Conservation (phyloP, 2,329 filamentous ascomycete genomes). For the Ophiocordyceps australis region DNA sequence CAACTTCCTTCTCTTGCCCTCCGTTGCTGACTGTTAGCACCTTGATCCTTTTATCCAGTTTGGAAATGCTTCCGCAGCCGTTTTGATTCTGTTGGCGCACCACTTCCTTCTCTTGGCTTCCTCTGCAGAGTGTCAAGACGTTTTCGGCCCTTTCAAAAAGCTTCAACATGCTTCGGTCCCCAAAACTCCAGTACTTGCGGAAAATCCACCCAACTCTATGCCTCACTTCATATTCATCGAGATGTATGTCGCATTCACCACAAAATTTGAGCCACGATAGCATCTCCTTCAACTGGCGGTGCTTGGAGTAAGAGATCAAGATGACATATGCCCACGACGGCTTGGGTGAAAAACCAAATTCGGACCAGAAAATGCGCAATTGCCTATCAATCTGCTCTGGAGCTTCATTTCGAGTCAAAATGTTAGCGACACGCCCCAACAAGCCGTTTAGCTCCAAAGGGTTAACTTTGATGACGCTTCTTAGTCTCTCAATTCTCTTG, state of each 20-base stretch:
- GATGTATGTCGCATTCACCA: constrained; percentile 8
- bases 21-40: too few relatives aligned
- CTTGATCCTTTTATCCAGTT: too few relatives aligned
- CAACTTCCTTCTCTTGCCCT: too few relatives aligned
- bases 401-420: constrained; percentile 9
- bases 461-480: constrained; percentile 3
- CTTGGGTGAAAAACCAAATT: constrained; percentile 9
- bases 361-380: constrained; percentile 9
- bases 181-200: constrained; percentile 15
- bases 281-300: constrained; percentile 9
- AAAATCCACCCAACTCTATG: constrained; percentile 10
- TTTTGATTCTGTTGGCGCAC: too few relatives aligned
- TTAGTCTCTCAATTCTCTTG: constrained; percentile 7
- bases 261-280: constrained; percentile 15
- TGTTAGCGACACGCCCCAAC: constrained; percentile 14
- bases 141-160: constrained; percentile 1
- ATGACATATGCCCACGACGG: constrained; percentile 11
- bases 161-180: constrained; percentile 8
- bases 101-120: too few relatives aligned
- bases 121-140: neutral
- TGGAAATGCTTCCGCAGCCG: too few relatives aligned
- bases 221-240: constrained; percentile 12
- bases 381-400: constrained; percentile 10
- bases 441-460: constrained; percentile 8
- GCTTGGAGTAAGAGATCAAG: constrained; percentile 11